A percentile compares a stretch with the other conserved stretches of the same genome.
Conservation (phyloP, 2,329 filamentous ascomycete species). For the Nothopassalora personata region DNA sequence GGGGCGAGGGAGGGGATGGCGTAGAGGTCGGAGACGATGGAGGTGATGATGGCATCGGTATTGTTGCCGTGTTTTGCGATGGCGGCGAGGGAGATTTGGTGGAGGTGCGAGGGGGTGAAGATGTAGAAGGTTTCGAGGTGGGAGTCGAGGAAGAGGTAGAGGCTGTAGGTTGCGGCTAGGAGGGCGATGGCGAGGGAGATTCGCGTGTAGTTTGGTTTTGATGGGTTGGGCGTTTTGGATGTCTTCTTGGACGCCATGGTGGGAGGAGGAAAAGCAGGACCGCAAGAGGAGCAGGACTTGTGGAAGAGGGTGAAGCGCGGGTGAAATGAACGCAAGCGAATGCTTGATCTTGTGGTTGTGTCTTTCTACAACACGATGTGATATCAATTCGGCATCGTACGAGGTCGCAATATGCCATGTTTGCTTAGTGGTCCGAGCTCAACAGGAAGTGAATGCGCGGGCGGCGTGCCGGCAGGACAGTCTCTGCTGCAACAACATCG, state of each 20-base stretch:
- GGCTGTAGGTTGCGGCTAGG: conserved; percentile 50
- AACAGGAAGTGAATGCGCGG: not conserved
- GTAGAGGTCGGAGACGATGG: conserved; percentile 64
- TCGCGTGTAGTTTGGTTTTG: not conserved
- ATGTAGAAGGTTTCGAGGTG: conserved; percentile 60
- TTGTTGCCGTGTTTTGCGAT: conserved; percentile 68
- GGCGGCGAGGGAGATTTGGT: conserved; percentile 61
- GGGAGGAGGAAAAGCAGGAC: not conserved
- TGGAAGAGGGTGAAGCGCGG: not conserved
- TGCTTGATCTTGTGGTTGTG: too few relatives aligned
- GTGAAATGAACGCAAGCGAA: too few relatives aligned
- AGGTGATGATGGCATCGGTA: conserved; percentile 62
- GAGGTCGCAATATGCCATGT: not conserved
- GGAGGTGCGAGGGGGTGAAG: conserved; percentile 63
- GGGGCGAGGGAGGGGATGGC: conserved; percentile 36
- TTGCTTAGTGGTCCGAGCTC: not conserved
- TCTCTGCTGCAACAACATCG: not conserved
- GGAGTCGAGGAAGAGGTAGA: conserved; percentile 54
- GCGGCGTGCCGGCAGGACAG: too few relatives aligned
- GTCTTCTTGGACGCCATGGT: not conserved
- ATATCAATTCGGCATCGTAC: too few relatives aligned
- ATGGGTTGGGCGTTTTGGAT: not conserved
- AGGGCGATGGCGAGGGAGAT: conserved; percentile 52
- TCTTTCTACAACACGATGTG: too few relatives aligned
- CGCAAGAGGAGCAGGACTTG: not conserved